phyloP scores from a whole-genome alignment of 2,329 filamentous ascomycete genomes.

The Scedosporium dehoogii region DNA sequence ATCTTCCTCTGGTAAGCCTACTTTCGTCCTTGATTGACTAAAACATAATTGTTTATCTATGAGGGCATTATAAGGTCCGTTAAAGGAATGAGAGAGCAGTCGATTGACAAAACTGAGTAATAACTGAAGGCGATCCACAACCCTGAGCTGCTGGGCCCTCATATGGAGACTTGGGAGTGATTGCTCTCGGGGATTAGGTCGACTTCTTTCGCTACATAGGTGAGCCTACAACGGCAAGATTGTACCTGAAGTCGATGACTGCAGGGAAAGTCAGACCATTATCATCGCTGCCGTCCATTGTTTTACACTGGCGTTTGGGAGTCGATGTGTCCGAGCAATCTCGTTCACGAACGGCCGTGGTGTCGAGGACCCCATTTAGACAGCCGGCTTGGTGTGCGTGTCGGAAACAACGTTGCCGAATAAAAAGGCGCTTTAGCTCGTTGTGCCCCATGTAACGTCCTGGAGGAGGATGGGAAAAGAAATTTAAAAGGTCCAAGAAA shows the following conservation, averaged over 20 bases:
- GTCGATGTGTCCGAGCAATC: slow-evolving; percentile 34
- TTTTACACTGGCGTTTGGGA: slow-evolving; percentile 33
- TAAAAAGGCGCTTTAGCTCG: too few species aligned
- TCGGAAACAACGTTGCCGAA: too few species aligned
- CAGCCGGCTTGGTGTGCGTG: slow-evolving; percentile 17
- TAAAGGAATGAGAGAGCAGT: too few species aligned
- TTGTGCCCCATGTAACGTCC: too few species aligned
- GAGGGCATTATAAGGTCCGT: too few species aligned
- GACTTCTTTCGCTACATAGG: slow-evolving; percentile 50
- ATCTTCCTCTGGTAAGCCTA: slow-evolving; percentile 39
- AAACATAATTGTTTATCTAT: not conserved
- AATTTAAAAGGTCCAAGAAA: too few species aligned
- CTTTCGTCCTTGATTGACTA: not conserved
- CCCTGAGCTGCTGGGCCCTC: slow-evolving; percentile 40
- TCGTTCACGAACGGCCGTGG: slow-evolving; percentile 39
- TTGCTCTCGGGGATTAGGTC: slow-evolving; percentile 48
- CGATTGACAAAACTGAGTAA: too few species aligned
- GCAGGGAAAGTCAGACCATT: slow-evolving; percentile 37
- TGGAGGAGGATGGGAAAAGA: too few species aligned
- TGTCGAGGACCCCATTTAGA: slow-evolving; percentile 33
- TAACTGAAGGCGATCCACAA: slow-evolving; percentile 44
- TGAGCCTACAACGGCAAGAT: slow-evolving; percentile 39
- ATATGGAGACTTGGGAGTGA: slow-evolving; percentile 44
- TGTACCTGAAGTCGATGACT: slow-evolving; percentile 41
- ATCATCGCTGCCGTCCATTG: slow-evolving; percentile 34